A percentile compares a stretch with the other conserved stretches of the same genome.
Evolutionary conservation across 192 early-diverging fungal genomes (phyloP).

Genomic region (Coemansia umbellata): DNA sequence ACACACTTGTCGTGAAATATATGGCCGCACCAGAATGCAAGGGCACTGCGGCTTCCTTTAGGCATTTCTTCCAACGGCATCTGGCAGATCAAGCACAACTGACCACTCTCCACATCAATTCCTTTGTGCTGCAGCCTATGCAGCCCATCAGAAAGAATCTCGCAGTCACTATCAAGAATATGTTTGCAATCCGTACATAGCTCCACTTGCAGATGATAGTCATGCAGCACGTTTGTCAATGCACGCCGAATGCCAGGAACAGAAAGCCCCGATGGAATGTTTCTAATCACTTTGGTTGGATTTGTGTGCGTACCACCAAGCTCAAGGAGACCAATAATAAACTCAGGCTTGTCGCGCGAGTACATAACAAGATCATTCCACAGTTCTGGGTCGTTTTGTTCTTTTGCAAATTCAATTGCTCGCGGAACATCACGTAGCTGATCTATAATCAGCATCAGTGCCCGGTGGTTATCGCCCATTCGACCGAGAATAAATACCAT

Average conservation of each 20-base stretch:
- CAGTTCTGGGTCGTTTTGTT: conserved; percentile 91
- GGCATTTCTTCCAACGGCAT: conserved; percentile 39
- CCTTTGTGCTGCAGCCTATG: conserved; percentile 65
- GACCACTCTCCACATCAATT: conserved; percentile 54
- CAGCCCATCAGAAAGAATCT: conserved; percentile 69
- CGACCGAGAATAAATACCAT: conserved; percentile 97
- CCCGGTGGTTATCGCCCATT: conserved; percentile 94
- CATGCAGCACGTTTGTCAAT: conserved; percentile 84
- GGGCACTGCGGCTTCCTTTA: conserved; percentile 16
- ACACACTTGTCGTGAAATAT: conserved; percentile 83
- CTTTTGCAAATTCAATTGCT: conserved; percentile 98
- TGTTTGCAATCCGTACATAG: conserved; percentile 87
- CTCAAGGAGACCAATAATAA: conserved; percentile 89
- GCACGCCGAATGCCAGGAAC: conserved; percentile 80
- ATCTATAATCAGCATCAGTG: conserved; percentile 90
- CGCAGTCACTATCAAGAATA: conserved; percentile 85
- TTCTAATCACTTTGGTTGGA: conserved; percentile 73
- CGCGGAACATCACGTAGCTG: conserved; percentile 83
- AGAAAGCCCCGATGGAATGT: conserved; percentile 73
- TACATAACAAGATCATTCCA: conserved; percentile 96
- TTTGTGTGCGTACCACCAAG: conserved; percentile 85
- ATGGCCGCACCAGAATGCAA: conserved; percentile 93
- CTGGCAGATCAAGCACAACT: conserved; percentile 36
- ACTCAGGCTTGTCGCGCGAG: conserved; percentile 95
- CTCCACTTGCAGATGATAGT: conserved; percentile 88